phyloP scores from a whole-genome alignment of 2,329 filamentous ascomycete genomes.

The Fusarium proliferatum region DNA sequence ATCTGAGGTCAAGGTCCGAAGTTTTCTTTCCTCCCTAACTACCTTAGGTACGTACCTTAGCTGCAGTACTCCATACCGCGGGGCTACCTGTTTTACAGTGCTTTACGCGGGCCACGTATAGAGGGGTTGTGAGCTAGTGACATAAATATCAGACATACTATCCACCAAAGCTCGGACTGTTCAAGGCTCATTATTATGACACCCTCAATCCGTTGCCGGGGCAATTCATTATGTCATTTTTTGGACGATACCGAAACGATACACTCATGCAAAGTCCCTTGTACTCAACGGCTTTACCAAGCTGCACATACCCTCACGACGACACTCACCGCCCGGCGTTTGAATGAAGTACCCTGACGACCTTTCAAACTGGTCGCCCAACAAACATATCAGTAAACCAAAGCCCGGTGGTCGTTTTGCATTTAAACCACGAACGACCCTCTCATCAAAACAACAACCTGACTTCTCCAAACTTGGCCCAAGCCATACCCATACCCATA shows the following conservation, averaged over 20 bases:
- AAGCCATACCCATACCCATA: neutral
- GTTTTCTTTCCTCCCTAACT: too few relatives aligned
- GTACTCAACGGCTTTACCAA: conserved; percentile 33
- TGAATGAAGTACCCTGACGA: conserved; percentile 25
- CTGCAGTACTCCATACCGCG: neutral
- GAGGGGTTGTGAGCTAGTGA: neutral
- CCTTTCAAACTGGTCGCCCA: conserved; percentile 2
- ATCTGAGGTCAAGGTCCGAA: too few relatives aligned
- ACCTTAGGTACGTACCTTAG: too few relatives aligned
- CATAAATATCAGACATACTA: neutral
- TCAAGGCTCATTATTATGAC: neutral
- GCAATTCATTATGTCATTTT: conserved; percentile 44
- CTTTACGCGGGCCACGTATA: conserved; percentile 25
- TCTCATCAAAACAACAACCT: conserved; percentile 30
- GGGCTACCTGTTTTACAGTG: conserved; percentile 32
- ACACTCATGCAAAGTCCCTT: conserved; percentile 21
- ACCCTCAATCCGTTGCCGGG: conserved; percentile 38
- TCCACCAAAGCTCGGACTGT: neutral
- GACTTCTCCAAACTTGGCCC: conserved; percentile 31
- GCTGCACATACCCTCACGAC: conserved; percentile 29
- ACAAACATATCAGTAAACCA: neutral
- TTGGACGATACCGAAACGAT: conserved; percentile 14
- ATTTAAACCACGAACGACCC: conserved; percentile 37
- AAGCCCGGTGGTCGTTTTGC: conserved; percentile 35
- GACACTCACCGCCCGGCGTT: conserved; percentile 16